Evolutionary conservation across 1,284 basidiomycete genomes (phyloP).

Genomic region (Apiotrichum domesticum): DNA sequence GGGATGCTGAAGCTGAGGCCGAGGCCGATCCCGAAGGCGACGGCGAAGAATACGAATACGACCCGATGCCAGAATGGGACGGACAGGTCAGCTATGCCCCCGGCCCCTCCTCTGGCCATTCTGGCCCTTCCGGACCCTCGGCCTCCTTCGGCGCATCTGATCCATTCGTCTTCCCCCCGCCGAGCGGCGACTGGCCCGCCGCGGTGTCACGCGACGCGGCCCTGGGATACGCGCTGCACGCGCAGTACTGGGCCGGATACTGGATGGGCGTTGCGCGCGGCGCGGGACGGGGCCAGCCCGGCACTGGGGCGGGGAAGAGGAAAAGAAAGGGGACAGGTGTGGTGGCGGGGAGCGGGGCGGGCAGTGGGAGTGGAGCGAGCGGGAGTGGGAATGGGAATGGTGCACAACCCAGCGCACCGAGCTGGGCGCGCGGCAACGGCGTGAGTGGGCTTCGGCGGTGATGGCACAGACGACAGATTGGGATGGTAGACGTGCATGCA

Average conservation of each 20-base stretch:
- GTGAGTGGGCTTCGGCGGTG: no score
- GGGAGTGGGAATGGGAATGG: no score
- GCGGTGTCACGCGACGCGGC: slow-evolving; percentile 26
- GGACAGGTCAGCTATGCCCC: neutral
- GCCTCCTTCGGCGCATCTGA: no score
- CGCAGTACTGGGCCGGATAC: slow-evolving; percentile 46
- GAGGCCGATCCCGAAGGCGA: neutral
- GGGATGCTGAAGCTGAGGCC: neutral
- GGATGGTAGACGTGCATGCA: no score
- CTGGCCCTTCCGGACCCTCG: no score
- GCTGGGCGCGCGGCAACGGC: no score
- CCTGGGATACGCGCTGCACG: slow-evolving; percentile 36
- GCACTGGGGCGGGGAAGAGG: neutral
- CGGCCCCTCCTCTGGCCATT: neutral
- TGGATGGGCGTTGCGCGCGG: slow-evolving; percentile 42
- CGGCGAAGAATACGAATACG: neutral
- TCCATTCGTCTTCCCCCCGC: slow-evolving; percentile 13
- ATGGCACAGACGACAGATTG: no score
- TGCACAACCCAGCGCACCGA: no score
- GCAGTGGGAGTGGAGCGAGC: no score
- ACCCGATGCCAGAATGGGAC: slow-evolving; percentile 1
- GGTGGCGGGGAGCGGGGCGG: no score
- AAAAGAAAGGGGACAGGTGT: no score
- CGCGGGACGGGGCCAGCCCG: neutral
- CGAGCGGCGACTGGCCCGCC: slow-evolving; percentile 11